A percentile compares a stretch with the other conserved stretches of the same genome.
These are phyloP conservation scores for Diaporthe vexans DNA, from an alignment of 2,329 filamentous ascomycete genomes.

Conservation along the genomic window DNA sequence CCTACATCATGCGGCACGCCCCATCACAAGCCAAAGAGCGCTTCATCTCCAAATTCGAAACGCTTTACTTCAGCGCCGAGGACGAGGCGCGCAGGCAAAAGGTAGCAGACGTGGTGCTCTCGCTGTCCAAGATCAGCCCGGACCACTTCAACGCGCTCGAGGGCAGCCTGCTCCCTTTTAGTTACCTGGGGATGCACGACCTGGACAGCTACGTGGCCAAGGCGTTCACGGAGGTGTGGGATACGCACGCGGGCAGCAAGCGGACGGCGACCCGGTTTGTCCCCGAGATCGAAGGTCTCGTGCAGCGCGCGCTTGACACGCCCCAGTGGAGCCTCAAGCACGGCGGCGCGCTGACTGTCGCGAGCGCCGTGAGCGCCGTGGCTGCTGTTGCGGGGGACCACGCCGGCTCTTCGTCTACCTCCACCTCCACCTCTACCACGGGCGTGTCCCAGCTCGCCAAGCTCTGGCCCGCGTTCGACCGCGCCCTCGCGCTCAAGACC, in stretches of 20 bases:
- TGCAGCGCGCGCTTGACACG: conserved; percentile 78
- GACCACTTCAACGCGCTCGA: conserved; percentile 88
- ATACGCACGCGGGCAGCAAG: conserved; percentile 87
- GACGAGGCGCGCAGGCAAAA: conserved; percentile 82
- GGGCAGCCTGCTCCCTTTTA: conserved; percentile 82
- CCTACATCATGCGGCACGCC: conserved; percentile 81
- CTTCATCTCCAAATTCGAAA: conserved; percentile 69
- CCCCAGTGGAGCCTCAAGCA: conserved; percentile 93
- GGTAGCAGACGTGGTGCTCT: conserved; percentile 85
- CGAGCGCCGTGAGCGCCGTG: conserved; percentile 78
- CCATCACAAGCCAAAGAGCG: conserved; percentile 63
- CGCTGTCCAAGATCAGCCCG: conserved; percentile 87
- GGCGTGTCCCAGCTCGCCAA: conserved; percentile 67
- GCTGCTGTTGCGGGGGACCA: conserved; percentile 71
- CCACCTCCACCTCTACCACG: not conserved
- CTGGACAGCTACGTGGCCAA: conserved; percentile 83
- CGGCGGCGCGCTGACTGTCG: conserved; percentile 84
- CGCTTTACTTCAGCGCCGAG: conserved; percentile 85
- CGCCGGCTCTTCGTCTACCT: conserved; percentile 53
- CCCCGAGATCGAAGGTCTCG: conserved; percentile 81
- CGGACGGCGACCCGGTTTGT: conserved; percentile 88
- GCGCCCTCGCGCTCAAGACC: conserved; percentile 87
- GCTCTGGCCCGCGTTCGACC: conserved; percentile 89
- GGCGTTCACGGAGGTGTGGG: conserved; percentile 89
- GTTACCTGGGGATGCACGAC: conserved; percentile 91